phyloP scores from a whole-genome alignment of 2,329 filamentous ascomycete genomes.

The Xylaria polymorpha region DNA sequence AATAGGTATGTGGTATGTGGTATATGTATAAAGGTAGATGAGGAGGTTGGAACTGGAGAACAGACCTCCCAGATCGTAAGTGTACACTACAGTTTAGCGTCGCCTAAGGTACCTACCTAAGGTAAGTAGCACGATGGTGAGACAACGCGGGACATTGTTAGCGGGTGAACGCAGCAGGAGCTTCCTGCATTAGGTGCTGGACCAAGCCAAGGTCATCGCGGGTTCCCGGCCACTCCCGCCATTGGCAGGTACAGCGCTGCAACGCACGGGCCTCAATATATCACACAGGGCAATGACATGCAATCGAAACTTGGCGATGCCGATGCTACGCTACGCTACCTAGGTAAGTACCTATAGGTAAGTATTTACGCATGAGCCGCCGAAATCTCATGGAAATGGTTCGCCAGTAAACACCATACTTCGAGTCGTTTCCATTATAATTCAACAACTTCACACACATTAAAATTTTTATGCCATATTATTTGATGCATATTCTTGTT shows the following conservation, averaged over 20 bases:
- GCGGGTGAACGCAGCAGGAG: slow-evolving; percentile 17
- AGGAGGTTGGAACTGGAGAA: slow-evolving; percentile 2
- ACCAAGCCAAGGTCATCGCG: background rate
- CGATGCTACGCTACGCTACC: background rate
- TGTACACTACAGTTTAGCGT: background rate
- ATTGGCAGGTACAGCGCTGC: background rate
- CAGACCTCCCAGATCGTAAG: background rate
- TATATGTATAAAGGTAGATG: background rate
- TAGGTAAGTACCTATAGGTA: background rate
- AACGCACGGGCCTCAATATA: background rate
- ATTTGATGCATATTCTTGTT: slow-evolving; percentile 11
- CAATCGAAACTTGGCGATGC: slow-evolving; percentile 5
- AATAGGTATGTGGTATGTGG: slow-evolving; percentile 7
- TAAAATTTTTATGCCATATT: background rate
- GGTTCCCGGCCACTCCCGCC: background rate
- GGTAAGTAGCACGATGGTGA: background rate
- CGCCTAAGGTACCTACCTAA: background rate
- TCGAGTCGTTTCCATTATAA: background rate
- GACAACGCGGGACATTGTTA: slow-evolving; percentile 3
- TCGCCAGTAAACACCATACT: background rate
- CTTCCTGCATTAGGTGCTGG: slow-evolving; percentile 14
- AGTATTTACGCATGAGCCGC: too few species aligned
- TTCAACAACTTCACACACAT: background rate
- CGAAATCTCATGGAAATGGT: background rate
- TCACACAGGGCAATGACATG: background rate